phyloP scores from a whole-genome alignment of 2,329 filamentous ascomycete species.

The Microascus cirrosus region DNA sequence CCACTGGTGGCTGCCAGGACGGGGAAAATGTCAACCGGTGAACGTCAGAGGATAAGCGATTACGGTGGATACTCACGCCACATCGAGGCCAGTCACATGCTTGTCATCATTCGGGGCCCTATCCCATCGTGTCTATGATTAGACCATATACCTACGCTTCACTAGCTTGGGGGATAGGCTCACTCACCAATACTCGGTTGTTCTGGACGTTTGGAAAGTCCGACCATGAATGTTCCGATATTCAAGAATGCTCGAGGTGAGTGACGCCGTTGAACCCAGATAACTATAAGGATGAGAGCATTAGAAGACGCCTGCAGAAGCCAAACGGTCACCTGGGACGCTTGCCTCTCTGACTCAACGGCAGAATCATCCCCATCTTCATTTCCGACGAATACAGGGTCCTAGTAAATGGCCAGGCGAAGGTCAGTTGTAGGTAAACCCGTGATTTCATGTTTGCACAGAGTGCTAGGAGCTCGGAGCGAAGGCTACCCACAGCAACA shows the following conservation, averaged over 20 bases:
- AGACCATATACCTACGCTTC: constrained; percentile 6
- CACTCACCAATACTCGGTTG: constrained; percentile 15
- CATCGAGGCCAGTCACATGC: constrained; percentile 14
- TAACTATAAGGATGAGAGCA: background rate
- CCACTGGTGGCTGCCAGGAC: constrained; percentile 11
- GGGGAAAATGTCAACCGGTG: background rate
- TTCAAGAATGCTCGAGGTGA: constrained; percentile 18
- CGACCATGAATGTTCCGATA: constrained; percentile 16
- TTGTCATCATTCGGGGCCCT: constrained; percentile 16
- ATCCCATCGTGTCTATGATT: constrained; percentile 6
- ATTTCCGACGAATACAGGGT: background rate
- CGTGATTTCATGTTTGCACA: too few species aligned
- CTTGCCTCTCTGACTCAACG: background rate
- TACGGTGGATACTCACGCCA: constrained; percentile 7
- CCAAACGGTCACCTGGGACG: background rate
- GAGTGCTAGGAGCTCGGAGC: too few species aligned
- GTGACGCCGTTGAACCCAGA: constrained; percentile 14
- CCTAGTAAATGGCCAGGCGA: too few species aligned
- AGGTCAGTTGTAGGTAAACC: too few species aligned
- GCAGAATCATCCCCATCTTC: background rate
- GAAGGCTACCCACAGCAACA: too few species aligned
- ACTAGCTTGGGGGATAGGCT: background rate
- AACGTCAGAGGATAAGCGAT: background rate
- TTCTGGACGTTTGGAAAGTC: constrained; percentile 12
- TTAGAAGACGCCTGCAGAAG: background rate